Percentiles rank a stretch among this genome's conserved stretches.
phyloP scores from a whole-genome alignment of 164 flowering plant genomes.

The Chimonanthus salicifolius region DNA sequence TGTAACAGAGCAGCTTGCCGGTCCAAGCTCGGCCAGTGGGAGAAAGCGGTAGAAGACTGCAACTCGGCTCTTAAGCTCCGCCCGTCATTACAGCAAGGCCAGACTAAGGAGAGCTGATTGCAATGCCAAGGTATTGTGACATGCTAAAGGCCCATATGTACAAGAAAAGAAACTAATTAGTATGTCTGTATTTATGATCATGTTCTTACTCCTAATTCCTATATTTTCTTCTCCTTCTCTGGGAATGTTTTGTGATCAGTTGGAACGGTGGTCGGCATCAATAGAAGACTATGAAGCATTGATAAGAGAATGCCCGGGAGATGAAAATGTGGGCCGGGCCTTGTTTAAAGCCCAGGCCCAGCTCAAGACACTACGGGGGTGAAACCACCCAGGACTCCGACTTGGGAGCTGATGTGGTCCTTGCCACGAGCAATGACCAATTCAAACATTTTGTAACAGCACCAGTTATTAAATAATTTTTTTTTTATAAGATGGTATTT shows the following conservation, averaged over 20 bases:
- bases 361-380: conserved; percentile 37
- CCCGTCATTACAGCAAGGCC: conserved; percentile 72
- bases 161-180: neutral
- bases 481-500: neutral
- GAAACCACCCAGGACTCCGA: conserved; percentile 38
- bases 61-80: conserved; percentile 45
- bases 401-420: conserved; percentile 39
- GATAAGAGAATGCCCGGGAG: conserved; percentile 56
- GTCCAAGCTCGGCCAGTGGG: conserved; percentile 62
- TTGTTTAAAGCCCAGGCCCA: conserved; percentile 53
- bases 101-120: conserved; percentile 73
- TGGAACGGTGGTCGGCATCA: conserved; percentile 79
- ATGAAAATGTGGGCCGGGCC: conserved; percentile 53
- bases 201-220: too few relatives aligned
- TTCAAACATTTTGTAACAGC: conserved; percentile 52
- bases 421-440: conserved; percentile 38
- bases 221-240: too few relatives aligned
- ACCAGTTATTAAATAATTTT: conserved; percentile 34
- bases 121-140: conserved; percentile 50
- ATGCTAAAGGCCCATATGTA: neutral
- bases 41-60: conserved; percentile 81
- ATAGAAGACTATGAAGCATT: conserved; percentile 69
- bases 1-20: conserved; percentile 85
- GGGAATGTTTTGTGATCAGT: conserved; percentile 21
- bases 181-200: neutral